phyloP scores from a whole-genome alignment of 495 filamentous ascomycete genomes.

The Penicillium simplicissimum region DNA sequence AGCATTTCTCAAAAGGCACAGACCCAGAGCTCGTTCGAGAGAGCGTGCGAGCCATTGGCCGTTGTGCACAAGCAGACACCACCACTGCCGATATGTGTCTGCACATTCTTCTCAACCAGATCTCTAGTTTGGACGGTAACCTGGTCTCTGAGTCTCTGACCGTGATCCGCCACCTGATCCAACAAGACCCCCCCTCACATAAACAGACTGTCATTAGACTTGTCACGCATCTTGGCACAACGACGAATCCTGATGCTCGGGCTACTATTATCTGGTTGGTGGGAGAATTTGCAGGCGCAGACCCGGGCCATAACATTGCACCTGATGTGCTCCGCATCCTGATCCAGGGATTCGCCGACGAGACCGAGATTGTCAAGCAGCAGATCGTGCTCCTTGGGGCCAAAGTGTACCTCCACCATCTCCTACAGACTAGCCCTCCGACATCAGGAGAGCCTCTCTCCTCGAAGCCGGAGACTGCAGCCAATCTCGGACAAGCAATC shows the following conservation, averaged over 20 bases:
- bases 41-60: conserved; percentile 86
- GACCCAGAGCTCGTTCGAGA: conserved; percentile 80
- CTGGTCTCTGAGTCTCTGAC: conserved; percentile 89
- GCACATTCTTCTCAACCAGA: conserved; percentile 75
- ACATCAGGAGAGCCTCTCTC: conserved; percentile 20
- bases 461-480: conserved; percentile 8
- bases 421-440: conserved; percentile 57
- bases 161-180: conserved; percentile 92
- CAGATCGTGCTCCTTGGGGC: conserved; percentile 92
- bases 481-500: conserved; percentile 23
- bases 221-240: conserved; percentile 87
- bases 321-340: conserved; percentile 91
- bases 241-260: conserved; percentile 79
- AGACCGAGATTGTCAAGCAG: conserved; percentile 80
- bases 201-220: conserved; percentile 78
- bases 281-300: conserved; percentile 82
- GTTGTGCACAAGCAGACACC: conserved; percentile 80
- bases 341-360: conserved; percentile 77
- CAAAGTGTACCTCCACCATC: conserved; percentile 88
- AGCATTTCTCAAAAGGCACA: conserved; percentile 81
- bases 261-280: conserved; percentile 97
- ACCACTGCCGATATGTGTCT: conserved; percentile 74
- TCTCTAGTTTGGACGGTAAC: conserved; percentile 79
- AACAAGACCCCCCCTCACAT: conserved; percentile 80
- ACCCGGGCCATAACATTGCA: conserved; percentile 82